phyloP scores from a whole-genome alignment of 1,284 basidiomycete genomes.

The Trametes sp. region DNA sequence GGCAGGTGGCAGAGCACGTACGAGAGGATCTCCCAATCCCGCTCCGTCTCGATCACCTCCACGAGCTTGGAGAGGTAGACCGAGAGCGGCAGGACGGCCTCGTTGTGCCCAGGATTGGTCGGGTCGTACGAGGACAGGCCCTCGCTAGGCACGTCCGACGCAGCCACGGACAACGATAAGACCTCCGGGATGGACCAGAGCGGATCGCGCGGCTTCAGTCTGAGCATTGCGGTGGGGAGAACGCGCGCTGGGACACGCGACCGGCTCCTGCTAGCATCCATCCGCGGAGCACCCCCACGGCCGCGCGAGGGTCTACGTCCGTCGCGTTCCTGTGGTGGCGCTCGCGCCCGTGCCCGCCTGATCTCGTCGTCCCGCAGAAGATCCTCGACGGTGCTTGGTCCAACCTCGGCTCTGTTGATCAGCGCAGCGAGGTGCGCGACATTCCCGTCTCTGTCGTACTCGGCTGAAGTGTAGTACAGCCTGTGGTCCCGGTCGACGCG shows the following conservation, averaged over 20 bases:
- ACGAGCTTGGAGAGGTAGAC: slow-evolving; percentile 77
- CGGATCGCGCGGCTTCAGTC: slow-evolving; percentile 51
- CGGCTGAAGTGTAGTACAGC: slow-evolving; percentile 70
- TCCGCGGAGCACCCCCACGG: slow-evolving; percentile 56
- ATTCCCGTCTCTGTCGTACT: slow-evolving; percentile 63
- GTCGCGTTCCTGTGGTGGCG: slow-evolving; percentile 54
- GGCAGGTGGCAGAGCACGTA: slow-evolving; percentile 94
- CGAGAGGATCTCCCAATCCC: slow-evolving; percentile 94
- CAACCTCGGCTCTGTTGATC: slow-evolving; percentile 53
- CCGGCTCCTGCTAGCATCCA: slow-evolving; percentile 70
- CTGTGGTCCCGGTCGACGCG: slow-evolving; percentile 93
- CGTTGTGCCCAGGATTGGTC: slow-evolving; percentile 50
- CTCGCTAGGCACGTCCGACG: slow-evolving; percentile 76
- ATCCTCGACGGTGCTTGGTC: slow-evolving; percentile 30
- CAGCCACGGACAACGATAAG: slow-evolving; percentile 71
- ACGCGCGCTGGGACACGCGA: slow-evolving; percentile 60
- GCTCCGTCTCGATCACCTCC: slow-evolving; percentile 77
- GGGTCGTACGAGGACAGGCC: slow-evolving; percentile 80
- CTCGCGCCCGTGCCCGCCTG: slow-evolving; percentile 56
- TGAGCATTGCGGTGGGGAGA: slow-evolving; percentile 39
- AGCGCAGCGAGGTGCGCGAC: slow-evolving; percentile 60
- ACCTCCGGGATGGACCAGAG: slow-evolving; percentile 87
- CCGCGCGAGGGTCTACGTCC: slow-evolving; percentile 66
- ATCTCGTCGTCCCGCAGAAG: slow-evolving; percentile 43
- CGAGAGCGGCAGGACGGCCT: slow-evolving; percentile 79